Evolutionary conservation across 2,329 filamentous ascomycete genomes (phyloP).

Genomic region (Penicillium griseofulvum): DNA sequence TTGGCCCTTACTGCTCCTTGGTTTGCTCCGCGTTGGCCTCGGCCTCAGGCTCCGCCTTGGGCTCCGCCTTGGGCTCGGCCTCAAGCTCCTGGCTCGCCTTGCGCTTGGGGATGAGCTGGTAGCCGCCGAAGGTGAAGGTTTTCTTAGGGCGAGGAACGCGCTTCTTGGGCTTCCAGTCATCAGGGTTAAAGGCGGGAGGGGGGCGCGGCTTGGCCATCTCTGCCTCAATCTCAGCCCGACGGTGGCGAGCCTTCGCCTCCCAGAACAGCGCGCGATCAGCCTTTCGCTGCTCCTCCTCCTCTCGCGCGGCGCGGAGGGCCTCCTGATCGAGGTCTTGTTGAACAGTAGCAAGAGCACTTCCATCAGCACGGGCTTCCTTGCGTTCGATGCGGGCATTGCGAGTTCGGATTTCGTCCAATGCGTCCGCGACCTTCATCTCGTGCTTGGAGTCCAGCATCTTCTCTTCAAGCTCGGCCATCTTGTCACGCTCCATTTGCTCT

Average conservation of each 20-base stretch:
- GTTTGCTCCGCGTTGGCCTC: too few relatives aligned
- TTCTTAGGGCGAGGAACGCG: too few relatives aligned
- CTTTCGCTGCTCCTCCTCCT: slow-evolving; percentile 57
- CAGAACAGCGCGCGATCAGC: not conserved
- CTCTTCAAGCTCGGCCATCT: slow-evolving; percentile 91
- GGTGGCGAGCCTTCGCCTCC: not conserved
- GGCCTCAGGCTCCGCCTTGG: too few relatives aligned
- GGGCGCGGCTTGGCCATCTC: not conserved
- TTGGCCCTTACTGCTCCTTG: too few relatives aligned
- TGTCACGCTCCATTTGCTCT: slow-evolving; percentile 72
- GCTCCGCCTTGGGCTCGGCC: too few relatives aligned
- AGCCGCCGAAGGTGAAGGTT: too few relatives aligned
- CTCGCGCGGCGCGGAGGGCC: slow-evolving; percentile 41
- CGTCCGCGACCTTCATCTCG: slow-evolving; percentile 96
- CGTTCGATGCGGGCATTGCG: slow-evolving; percentile 85
- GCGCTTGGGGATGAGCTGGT: too few relatives aligned
- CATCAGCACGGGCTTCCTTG: slow-evolving; percentile 64
- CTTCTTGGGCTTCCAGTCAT: too few relatives aligned
- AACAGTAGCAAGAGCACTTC: slow-evolving; percentile 56
- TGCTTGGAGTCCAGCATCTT: slow-evolving; percentile 90
- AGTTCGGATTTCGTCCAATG: slow-evolving; percentile 88
- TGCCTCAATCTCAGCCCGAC: not conserved
- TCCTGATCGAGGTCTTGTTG: slow-evolving; percentile 30
- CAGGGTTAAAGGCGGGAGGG: too few relatives aligned
- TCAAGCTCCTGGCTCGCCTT: too few relatives aligned